A percentile compares a stretch with the other conserved stretches of the same genome.
Evolutionary conservation across 1,284 basidiomycete species (phyloP).

Genomic region (Cryptococcus depauperatus): DNA sequence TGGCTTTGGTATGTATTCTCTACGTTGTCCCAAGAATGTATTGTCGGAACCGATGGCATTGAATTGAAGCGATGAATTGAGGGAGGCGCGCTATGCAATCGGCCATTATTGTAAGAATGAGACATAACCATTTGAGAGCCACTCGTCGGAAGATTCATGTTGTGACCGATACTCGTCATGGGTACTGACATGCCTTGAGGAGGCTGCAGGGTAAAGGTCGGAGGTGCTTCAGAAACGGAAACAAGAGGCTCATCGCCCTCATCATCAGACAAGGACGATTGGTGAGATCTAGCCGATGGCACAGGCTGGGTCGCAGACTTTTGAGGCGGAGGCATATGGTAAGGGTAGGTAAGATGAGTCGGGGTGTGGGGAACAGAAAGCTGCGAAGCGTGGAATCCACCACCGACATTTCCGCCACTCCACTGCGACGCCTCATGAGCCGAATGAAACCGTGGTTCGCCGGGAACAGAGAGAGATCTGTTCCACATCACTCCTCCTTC

Average conservation of each 20-base stretch:
- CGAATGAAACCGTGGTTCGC: slow-evolving; percentile 6
- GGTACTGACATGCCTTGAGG: slow-evolving; percentile 11
- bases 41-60: slow-evolving; percentile 29
- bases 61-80: slow-evolving; percentile 37
- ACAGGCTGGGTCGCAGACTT: slow-evolving; percentile 1
- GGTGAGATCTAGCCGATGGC: slow-evolving; percentile 1
- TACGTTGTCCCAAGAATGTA: slow-evolving; percentile 18
- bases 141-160: slow-evolving; percentile 5
- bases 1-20: slow-evolving; percentile 13
- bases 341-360: slow-evolving; percentile 6
- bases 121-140: slow-evolving; percentile 11
- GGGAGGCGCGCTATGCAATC: slow-evolving; percentile 34
- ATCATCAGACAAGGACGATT: slow-evolving; percentile 8
- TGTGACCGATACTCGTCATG: slow-evolving; percentile 16
- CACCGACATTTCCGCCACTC: slow-evolving; percentile 14
- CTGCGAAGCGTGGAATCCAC: slow-evolving; percentile 17
- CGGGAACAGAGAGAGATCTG: slow-evolving; percentile 9
- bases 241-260: slow-evolving; percentile 27
- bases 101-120: slow-evolving; percentile 9
- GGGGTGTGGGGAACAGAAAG: slow-evolving; percentile 12
- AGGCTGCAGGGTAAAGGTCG: slow-evolving; percentile 23
- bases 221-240: slow-evolving; percentile 11
- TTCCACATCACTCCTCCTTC: slow-evolving; percentile 7
- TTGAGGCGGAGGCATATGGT: slow-evolving; percentile 2
- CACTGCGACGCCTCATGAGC: slow-evolving; percentile 2